Conservation (phyloP, 2,329 filamentous ascomycete genomes). For the Metarhizium album region DNA sequence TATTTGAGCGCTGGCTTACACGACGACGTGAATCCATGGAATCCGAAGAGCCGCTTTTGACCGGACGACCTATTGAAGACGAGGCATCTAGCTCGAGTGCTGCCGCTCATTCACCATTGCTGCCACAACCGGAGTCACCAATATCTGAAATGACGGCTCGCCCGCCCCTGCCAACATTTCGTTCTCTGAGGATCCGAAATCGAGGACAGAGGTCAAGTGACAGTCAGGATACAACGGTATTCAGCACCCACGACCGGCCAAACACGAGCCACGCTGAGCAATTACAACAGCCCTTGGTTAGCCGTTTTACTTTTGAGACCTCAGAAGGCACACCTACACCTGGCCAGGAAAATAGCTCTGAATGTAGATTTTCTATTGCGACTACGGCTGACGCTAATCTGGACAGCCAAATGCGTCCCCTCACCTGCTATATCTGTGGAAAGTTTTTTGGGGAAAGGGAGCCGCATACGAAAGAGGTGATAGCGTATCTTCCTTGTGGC, state of each 20-base stretch:
- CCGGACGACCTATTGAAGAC: background rate
- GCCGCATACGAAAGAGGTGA: slow-evolving; percentile 6
- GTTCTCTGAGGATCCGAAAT: background rate
- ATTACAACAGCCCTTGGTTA: background rate
- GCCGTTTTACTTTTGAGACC: background rate
- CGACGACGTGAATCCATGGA: background rate
- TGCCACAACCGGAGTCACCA: background rate
- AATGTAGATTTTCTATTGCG: slow-evolving; percentile 1
- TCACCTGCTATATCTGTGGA: slow-evolving; percentile 6
- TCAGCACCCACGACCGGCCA: background rate
- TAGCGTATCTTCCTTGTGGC: slow-evolving; percentile 16
- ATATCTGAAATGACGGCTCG: background rate
- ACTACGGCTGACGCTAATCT: background rate
- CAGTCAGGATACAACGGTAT: background rate
- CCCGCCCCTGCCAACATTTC: background rate
- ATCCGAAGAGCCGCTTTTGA: slow-evolving; percentile 1
- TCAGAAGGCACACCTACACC: background rate
- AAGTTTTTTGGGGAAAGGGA: background rate
- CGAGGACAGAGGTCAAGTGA: background rate
- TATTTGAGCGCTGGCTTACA: background rate
- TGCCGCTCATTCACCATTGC: background rate
- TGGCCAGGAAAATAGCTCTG: background rate
- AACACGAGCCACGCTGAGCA: background rate
- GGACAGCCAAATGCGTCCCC: background rate
- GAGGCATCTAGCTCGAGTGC: background rate